Conservation (phyloP, 1,139 yeast species). For the Saccharomyces hybrid region DNA sequence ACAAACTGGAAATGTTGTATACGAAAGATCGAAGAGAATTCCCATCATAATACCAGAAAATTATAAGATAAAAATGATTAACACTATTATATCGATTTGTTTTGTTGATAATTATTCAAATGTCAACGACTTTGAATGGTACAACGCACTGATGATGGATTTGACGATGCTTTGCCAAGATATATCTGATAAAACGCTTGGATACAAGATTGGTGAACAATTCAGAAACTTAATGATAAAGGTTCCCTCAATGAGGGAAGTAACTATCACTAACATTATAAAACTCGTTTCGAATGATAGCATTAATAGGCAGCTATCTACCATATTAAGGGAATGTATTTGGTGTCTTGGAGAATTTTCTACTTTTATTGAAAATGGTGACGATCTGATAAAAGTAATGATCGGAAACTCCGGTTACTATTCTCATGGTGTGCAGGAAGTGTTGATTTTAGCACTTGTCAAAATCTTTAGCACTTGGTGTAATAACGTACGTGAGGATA, state of each 20-base stretch:
- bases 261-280: constrained; percentile 37
- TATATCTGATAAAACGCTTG: constrained; percentile 34
- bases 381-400: constrained; percentile 30
- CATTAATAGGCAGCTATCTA: constrained; percentile 32
- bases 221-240: constrained; percentile 67
- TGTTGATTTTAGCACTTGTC: constrained; percentile 45
- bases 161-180: constrained; percentile 51
- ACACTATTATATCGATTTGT: constrained; percentile 47
- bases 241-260: constrained; percentile 66
- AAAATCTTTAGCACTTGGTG: constrained; percentile 41
- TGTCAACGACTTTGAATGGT: constrained; percentile 88
- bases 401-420: constrained; percentile 19
- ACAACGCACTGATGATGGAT: constrained; percentile 66
- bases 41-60: constrained; percentile 44
- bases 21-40: constrained; percentile 17
- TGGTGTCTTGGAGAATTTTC: constrained; percentile 85
- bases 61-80: constrained; percentile 53
- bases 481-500: constrained; percentile 15
- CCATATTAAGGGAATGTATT: constrained; percentile 37
- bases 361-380: constrained; percentile 35
- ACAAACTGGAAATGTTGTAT: constrained; percentile 11
- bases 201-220: constrained; percentile 57
- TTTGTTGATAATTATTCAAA: constrained; percentile 58
- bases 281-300: constrained; percentile 34
- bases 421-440: constrained; percentile 34